Base-by-base conservation (phyloP, 441 rosid species). In the Brassica hybrid region DNA sequence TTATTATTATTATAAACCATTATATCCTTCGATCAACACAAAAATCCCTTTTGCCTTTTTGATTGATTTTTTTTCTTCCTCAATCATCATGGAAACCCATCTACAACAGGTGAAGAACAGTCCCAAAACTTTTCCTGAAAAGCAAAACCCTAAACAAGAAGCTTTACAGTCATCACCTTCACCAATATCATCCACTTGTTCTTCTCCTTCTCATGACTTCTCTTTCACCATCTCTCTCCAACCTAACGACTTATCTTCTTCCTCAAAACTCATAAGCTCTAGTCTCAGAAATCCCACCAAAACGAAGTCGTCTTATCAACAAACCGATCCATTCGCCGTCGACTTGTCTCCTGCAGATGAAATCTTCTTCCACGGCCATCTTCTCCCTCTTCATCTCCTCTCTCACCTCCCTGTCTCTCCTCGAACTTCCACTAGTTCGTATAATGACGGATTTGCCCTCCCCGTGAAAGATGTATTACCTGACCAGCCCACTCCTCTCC, bases 331-430 rank as follows among this genome's bases (percentile, higher is more conserved):
- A 6, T 82, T 84, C 43, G 94, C 94, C 12, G 83, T 93, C 7
- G 99, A 95, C 82, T 81, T 95, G 68, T 82, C 98, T 14, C 99
- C 99, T 0, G 99, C 99, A 0, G 98, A 96, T 83, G 99, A 96
- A 54, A 96, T 96, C 81, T 96, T 96, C 96, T 96, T 96, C 83
- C 97, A 93, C 73, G 99, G 99, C 19, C 99, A 93, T 80, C 84
- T 96, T 77, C 98, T 96, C 9, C 99, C 99, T 75, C 96, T 96
- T 50, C 99, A 89, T 45, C 94, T 93, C 80, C 94, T 96, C 78
- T 88, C 99, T 23, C 97, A 90, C 83, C 91, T 93, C 56, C 90
- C 97, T 1, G 83, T 83, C 17, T 88, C 99, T 76, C 94, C 99
- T 3, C 88, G 96, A 45, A 82, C 90, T 14, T 93, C 99, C 52